Percentiles rank a stretch among this genome's conserved stretches.
These are phyloP conservation scores for Biscogniauxia sp. DNA, from an alignment of 2,329 filamentous ascomycete genomes.

Conservation along the genomic window DNA sequence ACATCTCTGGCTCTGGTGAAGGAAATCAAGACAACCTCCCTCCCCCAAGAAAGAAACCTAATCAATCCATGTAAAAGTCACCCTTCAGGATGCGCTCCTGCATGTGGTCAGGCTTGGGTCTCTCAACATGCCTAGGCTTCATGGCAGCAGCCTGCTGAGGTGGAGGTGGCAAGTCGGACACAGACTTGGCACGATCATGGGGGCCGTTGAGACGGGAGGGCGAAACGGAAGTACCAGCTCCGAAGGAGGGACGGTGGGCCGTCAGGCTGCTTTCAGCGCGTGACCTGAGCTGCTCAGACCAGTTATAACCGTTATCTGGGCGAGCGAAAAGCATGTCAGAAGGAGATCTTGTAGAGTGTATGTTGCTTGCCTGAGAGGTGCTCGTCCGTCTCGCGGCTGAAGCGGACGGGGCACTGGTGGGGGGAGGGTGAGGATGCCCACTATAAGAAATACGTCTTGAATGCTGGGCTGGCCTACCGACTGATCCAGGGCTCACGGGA, in stretches of 20 bases:
- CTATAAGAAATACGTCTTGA: constrained; percentile 28
- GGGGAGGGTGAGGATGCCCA: constrained; percentile 27
- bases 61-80: constrained; percentile 95
- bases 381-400: constrained; percentile 34
- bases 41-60: no score
- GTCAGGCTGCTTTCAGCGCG: constrained; percentile 79
- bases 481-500: constrained; percentile 58
- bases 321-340: constrained; percentile 64
- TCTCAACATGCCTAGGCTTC: constrained; percentile 45
- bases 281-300: constrained; percentile 91
- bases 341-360: constrained; percentile 55
- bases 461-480: constrained; percentile 55
- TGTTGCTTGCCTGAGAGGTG: constrained; percentile 57
- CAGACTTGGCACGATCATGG: constrained; percentile 69
- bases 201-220: constrained; percentile 41
- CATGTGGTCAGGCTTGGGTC: constrained; percentile 83
- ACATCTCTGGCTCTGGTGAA: no score
- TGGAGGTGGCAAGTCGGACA: constrained; percentile 61
- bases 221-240: constrained; percentile 41
- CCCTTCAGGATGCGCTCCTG: constrained; percentile 97
- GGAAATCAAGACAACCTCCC: no score
- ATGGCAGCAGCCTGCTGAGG: constrained; percentile 49
- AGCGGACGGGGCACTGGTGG: constrained; percentile 37
- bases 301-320: constrained; percentile 92
- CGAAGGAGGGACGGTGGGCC: constrained; percentile 55